Evolutionary conservation across 1,139 yeast genomes (phyloP).

Genomic region (Yamadazyma songkhlaensis): DNA sequence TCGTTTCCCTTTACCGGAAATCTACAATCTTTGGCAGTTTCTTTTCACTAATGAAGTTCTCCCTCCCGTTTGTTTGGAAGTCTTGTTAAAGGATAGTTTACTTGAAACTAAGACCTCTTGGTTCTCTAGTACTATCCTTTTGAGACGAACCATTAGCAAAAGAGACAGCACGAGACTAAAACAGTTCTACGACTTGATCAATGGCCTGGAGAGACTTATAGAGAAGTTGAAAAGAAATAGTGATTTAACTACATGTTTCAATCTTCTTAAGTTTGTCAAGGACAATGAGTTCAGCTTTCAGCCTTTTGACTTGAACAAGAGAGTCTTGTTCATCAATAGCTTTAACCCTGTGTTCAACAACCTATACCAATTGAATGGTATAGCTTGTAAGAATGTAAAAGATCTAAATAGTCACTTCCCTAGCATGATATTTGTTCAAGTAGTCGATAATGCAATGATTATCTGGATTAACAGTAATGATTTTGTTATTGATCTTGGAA

Average conservation of each 20-base stretch:
- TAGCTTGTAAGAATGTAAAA: conserved; percentile 4
- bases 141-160: conserved; percentile 1
- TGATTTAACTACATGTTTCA: conserved; percentile 6
- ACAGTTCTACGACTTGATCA: neutral
- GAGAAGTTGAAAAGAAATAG: conserved; percentile 2
- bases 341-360: conserved; percentile 15
- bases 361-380: conserved; percentile 11
- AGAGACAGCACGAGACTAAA: conserved; percentile 2
- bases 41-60: conserved; percentile 4
- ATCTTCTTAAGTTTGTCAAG: conserved; percentile 6
- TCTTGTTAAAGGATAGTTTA: conserved; percentile 9
- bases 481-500: neutral
- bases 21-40: conserved; percentile 11
- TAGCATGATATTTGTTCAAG: conserved; percentile 14
- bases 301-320: conserved; percentile 1
- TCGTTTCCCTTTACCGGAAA: conserved; percentile 1
- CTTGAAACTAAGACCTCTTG: conserved; percentile 10
- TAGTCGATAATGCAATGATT: conserved; percentile 12
- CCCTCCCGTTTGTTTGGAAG: neutral
- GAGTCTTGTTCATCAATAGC: conserved; percentile 12
- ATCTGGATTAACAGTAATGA: conserved; percentile 13
- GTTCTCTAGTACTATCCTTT: conserved; percentile 11
- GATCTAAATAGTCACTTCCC: conserved; percentile 4
- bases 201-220: neutral
- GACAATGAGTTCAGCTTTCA: conserved; percentile 2